Evolutionary conservation across 2,329 filamentous ascomycete genomes (phyloP).

Genomic region (Nemania sp.): DNA sequence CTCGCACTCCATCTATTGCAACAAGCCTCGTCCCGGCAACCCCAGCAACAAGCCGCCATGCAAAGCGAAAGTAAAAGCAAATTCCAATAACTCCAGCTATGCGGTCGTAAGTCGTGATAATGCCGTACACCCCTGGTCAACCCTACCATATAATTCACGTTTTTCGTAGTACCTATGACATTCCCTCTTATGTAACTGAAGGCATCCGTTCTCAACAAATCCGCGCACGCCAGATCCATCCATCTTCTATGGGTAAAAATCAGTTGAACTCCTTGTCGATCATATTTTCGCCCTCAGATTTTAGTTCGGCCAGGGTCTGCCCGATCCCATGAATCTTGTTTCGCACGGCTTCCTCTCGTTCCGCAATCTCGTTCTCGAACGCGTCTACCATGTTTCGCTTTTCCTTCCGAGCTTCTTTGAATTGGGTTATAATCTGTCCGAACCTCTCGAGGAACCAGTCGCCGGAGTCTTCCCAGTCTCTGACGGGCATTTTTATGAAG

Average conservation of each 20-base stretch:
- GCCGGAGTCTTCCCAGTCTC: slow-evolving; percentile 70
- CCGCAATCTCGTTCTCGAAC: slow-evolving; percentile 68
- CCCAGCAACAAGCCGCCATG: slow-evolving; percentile 12
- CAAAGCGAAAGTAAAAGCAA: slow-evolving; percentile 29
- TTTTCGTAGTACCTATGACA: slow-evolving; percentile 21
- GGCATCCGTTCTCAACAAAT: slow-evolving; percentile 24
- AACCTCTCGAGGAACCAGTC: slow-evolving; percentile 71
- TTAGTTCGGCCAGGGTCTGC: slow-evolving; percentile 66
- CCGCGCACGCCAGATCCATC: slow-evolving; percentile 7
- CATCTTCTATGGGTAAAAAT: slow-evolving; percentile 38
- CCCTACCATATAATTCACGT: slow-evolving; percentile 11
- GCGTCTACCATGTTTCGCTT: slow-evolving; percentile 63
- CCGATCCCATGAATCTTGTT: slow-evolving; percentile 66
- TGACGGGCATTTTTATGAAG: slow-evolving; percentile 65
- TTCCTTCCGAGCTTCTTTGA: slow-evolving; percentile 61
- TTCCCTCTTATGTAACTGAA: slow-evolving; percentile 21
- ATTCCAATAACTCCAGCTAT: slow-evolving; percentile 37
- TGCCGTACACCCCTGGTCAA: slow-evolving; percentile 23
- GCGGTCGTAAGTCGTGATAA: slow-evolving; percentile 38
- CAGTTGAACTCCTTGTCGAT: slow-evolving; percentile 51
- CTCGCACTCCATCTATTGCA: neutral
- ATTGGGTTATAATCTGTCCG: slow-evolving; percentile 59
- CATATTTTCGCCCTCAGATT: slow-evolving; percentile 67
- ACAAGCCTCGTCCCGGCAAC: slow-evolving; percentile 1
- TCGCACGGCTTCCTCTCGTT: slow-evolving; percentile 66